Percentiles rank a stretch among this genome's conserved stretches.
Evolutionary conservation across 2,329 filamentous ascomycete species (phyloP).

Genomic region (Neonectria faginata): DNA sequence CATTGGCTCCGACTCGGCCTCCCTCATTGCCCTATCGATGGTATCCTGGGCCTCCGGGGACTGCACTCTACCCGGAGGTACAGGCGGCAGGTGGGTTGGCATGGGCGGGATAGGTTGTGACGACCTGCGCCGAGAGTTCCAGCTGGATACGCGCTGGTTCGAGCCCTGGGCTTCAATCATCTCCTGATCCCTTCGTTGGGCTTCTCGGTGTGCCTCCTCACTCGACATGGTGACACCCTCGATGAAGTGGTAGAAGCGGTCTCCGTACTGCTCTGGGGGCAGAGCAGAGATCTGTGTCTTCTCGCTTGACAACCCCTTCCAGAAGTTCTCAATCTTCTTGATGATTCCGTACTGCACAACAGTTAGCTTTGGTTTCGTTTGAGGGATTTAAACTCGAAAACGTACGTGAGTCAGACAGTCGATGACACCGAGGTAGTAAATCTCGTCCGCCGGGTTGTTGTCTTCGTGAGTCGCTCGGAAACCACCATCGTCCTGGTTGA

Average conservation of each 20-base stretch:
- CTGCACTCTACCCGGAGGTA: slow-evolving; percentile 48
- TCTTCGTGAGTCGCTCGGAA: slow-evolving; percentile 94
- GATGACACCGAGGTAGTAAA: slow-evolving; percentile 98
- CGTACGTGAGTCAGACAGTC: slow-evolving; percentile 97
- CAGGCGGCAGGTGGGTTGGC: slow-evolving; percentile 60
- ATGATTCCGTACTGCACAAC: slow-evolving; percentile 82
- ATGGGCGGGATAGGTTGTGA: slow-evolving; percentile 56
- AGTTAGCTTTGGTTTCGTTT: slow-evolving; percentile 41
- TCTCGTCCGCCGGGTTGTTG: slow-evolving; percentile 84
- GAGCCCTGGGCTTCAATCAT: slow-evolving; percentile 56
- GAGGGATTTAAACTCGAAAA: slow-evolving; percentile 39
- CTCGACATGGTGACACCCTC: slow-evolving; percentile 88
- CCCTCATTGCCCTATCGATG: slow-evolving; percentile 54
- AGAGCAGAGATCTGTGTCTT: slow-evolving; percentile 92
- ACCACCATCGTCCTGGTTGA: slow-evolving; percentile 94
- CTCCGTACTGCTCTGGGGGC: slow-evolving; percentile 89
- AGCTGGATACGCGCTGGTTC: slow-evolving; percentile 52
- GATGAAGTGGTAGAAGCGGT: slow-evolving; percentile 94
- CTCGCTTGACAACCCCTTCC: slow-evolving; percentile 90
- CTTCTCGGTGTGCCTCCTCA: slow-evolving; percentile 83
- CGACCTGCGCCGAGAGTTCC: slow-evolving; percentile 51
- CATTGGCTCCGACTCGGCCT: slow-evolving; percentile 45
- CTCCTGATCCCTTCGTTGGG: slow-evolving; percentile 69
- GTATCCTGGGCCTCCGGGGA: slow-evolving; percentile 56
- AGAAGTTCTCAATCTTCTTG: slow-evolving; percentile 96